Conservation (phyloP, 768 basidiomycete species). For the Lentinula boryana region DNA sequence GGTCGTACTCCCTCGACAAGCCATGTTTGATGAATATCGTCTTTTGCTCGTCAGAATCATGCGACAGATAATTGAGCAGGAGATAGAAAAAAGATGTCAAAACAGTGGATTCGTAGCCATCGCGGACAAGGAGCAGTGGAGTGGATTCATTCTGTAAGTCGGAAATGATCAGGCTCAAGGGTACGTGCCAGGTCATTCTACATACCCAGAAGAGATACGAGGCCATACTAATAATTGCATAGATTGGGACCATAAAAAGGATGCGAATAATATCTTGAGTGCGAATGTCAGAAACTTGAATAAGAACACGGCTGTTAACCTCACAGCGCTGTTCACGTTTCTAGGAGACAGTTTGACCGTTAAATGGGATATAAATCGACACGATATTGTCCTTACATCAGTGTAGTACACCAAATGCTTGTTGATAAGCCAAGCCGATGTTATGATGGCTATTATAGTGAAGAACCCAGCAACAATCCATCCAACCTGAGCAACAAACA, state of each 20-base stretch:
- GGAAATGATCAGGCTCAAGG: not conserved
- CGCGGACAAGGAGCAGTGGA: constrained; percentile 61
- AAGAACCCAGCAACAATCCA: constrained; percentile 64
- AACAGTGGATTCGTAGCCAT: constrained; percentile 72
- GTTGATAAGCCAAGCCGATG: constrained; percentile 70
- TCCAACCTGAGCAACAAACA: constrained; percentile 39
- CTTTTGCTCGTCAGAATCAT: constrained; percentile 54
- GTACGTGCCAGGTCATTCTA: not conserved
- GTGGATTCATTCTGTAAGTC: constrained; percentile 54
- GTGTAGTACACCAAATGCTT: constrained; percentile 72
- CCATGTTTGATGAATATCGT: constrained; percentile 52
- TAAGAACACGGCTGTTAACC: constrained; percentile 8
- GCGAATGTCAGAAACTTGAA: not conserved
- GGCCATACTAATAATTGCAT: constrained; percentile 59
- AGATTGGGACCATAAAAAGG: constrained; percentile 75
- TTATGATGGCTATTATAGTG: constrained; percentile 44
- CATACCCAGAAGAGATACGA: constrained; percentile 70
- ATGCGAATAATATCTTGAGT: constrained; percentile 62
- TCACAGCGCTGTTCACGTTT: constrained; percentile 66
- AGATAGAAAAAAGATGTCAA: constrained; percentile 78
- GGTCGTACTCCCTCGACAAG: constrained; percentile 51
- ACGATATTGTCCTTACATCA: constrained; percentile 37
- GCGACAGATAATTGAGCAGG: constrained; percentile 64
- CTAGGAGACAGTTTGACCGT: constrained; percentile 23
- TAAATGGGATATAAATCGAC: not conserved